These are phyloP conservation scores for Botrytis porri DNA, from an alignment of 2,329 filamentous ascomycete species.

Conservation along the genomic window DNA sequence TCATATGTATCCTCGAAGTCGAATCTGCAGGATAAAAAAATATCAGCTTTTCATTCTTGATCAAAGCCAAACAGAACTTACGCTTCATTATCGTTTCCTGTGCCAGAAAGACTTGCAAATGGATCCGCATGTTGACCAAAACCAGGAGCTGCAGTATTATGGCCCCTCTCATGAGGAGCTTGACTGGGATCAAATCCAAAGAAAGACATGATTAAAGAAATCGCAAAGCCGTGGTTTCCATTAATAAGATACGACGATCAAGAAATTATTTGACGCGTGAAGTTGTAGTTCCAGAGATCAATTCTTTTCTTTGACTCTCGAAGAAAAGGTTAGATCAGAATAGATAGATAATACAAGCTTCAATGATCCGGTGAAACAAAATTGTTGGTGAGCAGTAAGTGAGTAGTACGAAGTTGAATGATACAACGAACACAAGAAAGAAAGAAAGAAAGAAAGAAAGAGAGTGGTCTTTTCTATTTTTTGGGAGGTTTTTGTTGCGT, in stretches of 20 bases:
- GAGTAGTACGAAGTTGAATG: not conserved
- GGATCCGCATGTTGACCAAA: slow-evolving; percentile 84
- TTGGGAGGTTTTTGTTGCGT: not conserved
- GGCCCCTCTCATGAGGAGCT: slow-evolving; percentile 55
- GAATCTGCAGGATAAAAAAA: slow-evolving; percentile 46
- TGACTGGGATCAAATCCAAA: slow-evolving; percentile 79
- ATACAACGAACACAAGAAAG: slow-evolving; percentile 3
- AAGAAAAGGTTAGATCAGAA: slow-evolving; percentile 1
- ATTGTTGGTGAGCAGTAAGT: not conserved
- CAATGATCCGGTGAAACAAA: not conserved
- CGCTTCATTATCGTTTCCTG: slow-evolving; percentile 54
- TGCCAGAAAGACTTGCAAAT: slow-evolving; percentile 75
- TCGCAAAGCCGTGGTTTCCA: slow-evolving; percentile 1
- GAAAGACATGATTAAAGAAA: slow-evolving; percentile 69
- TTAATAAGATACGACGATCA: not conserved
- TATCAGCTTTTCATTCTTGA: not conserved
- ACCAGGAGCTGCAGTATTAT: slow-evolving; percentile 68
- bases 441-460: not conserved
- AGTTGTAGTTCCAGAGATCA: not conserved
- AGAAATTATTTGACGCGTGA: not conserved
- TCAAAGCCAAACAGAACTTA: slow-evolving; percentile 26
- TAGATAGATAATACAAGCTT: slow-evolving; percentile 3
- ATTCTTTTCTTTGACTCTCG: not conserved
- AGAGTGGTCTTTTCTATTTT: not conserved
- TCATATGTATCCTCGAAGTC: slow-evolving; percentile 99